Evolutionary conservation across 1,139 yeast species (phyloP), one percentile per base, ranked within the genome.

Genomic region (Sugiyamaella grinbergsii): DNA sequence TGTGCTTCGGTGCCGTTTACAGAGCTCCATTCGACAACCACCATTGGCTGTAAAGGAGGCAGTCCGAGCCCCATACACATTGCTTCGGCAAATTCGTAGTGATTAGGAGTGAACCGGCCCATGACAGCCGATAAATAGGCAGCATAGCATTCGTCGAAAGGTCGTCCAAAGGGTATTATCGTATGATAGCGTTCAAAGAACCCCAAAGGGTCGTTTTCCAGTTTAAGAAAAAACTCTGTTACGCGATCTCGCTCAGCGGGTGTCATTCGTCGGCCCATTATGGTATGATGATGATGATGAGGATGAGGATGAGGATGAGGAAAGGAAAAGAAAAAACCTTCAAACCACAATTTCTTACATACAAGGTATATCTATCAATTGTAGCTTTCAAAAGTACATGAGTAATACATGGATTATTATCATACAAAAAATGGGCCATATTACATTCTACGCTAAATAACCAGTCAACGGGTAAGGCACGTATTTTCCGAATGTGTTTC

Each of bases 1-100:
- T 33, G 23, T 2, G 38, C 38, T n/a, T 33, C 38, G 11, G 38
- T 16, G 4, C 38, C 38, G 8, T 20, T 19, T 11, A 33, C 23
- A 2, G 23, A 19, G n/a, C n/a, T 16, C 38, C 38, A 33, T 33
- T 33, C 38, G 10, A 8, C 10, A 6, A 33, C 38, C 3, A 19
- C 23, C 3, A 22, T 20, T n/a, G 38, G 38, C 10, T 16, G 18
- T 5, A 33, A 11, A 15, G 38, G 13, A 13, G 38, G 38, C 23
- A 33, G 22, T 8, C 38, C 38, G 15, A 33, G 38, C 38, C 38
- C 38, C 19, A 33, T 13, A 16, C 23, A 20, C 38, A 33, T 33
- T 33, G 38, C 38, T 19, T 33, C 38, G 18, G 22, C 38, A 6
- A 33, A 33, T 10, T 33, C 38, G 15, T 19, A 33, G 22, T 13